Conservation (phyloP, 2,329 filamentous ascomycete genomes). For the Fusarium chuoi region DNA sequence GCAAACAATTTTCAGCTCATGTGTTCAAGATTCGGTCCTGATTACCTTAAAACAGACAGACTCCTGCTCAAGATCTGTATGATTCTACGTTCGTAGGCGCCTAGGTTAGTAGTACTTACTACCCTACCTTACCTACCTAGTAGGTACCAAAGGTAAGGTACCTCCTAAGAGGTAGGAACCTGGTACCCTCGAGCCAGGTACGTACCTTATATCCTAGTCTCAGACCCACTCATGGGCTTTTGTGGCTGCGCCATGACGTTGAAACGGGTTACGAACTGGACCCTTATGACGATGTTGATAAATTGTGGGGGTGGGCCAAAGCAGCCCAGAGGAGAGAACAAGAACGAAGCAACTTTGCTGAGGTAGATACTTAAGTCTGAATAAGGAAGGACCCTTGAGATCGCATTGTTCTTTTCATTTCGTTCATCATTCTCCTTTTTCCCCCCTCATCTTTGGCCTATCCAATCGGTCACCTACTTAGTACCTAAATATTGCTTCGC, state of each 20-base stretch:
- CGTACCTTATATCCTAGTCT: background rate
- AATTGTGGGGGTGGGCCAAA: slow-evolving; percentile 12
- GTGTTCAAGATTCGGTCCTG: background rate
- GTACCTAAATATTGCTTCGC: background rate
- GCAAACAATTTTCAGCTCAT: background rate
- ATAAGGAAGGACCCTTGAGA: slow-evolving; percentile 3
- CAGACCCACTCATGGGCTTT: background rate
- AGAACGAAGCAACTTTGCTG: background rate
- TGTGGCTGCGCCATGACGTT: slow-evolving; percentile 39
- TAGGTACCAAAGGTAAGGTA: too few relatives aligned
- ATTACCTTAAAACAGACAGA: background rate
- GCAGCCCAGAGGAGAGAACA: background rate
- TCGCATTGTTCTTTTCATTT: background rate
- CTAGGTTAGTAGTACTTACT: too few relatives aligned
- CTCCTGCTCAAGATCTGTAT: background rate
- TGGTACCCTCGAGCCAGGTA: background rate
- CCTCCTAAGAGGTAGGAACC: too few relatives aligned
- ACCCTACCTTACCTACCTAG: too few relatives aligned
- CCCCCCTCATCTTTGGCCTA: background rate
- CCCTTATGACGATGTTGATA: slow-evolving; percentile 34
- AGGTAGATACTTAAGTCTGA: slow-evolving; percentile 4
- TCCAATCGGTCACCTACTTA: background rate
- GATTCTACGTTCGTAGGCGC: background rate
- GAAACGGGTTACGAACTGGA: slow-evolving; percentile 18
- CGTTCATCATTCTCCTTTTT: background rate